Evolutionary conservation across 225 moss, liverwort and hornwort species (phyloP).

Genomic region (Antitrichia curtipendula): DNA sequence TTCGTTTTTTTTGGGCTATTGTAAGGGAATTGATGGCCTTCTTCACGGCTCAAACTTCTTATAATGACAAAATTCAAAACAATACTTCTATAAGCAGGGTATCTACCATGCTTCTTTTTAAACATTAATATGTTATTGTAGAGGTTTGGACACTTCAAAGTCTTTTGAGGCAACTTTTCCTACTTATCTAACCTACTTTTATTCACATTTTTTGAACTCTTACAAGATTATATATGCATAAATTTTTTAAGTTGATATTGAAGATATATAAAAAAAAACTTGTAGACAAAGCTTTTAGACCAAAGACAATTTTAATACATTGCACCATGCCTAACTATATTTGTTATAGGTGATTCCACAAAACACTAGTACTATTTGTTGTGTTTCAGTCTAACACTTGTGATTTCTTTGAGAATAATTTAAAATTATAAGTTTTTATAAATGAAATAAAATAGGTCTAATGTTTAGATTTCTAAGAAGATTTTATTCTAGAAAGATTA

Average conservation of each 20-base stretch:
- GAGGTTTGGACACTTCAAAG: rapidly evolving
- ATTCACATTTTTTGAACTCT: not conserved
- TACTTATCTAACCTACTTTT: not conserved
- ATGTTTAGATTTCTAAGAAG: not conserved
- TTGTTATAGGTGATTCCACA: not conserved
- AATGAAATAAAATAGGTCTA: not conserved
- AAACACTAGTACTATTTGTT: not conserved
- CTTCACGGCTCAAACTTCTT: no score
- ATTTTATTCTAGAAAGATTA: not conserved
- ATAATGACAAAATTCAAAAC: not conserved
- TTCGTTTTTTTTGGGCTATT: no score
- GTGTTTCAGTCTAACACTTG: not conserved
- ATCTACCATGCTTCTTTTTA: not conserved
- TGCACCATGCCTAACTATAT: not conserved
- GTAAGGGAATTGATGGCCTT: no score
- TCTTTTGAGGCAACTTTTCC: rapidly evolving
- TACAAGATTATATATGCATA: not conserved
- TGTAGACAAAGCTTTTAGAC: no score
- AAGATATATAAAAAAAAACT: no score
- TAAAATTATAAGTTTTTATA: not conserved
- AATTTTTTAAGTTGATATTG: not conserved
- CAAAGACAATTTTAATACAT: not conserved
- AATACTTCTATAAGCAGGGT: not conserved
- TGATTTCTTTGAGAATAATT: not conserved
- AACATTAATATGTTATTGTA: not conserved